Evolutionary conservation across 1,284 basidiomycete species (phyloP).

Genomic region (Pseudozyma flocculosa): DNA sequence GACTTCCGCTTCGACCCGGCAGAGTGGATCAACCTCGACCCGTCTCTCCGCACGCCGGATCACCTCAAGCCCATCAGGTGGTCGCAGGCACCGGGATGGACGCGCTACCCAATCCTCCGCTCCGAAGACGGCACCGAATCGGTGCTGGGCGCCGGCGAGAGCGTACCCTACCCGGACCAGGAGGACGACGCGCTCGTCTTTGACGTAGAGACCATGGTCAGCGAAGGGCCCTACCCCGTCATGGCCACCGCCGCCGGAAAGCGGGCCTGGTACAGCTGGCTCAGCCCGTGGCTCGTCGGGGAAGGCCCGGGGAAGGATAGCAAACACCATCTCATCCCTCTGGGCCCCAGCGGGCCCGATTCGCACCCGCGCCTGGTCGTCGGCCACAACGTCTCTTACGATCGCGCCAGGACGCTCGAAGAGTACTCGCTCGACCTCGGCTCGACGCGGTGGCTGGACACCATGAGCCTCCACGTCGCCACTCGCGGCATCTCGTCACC

Average conservation of each 20-base stretch:
- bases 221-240: constrained; percentile 76
- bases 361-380: constrained; percentile 68
- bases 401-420: constrained; percentile 77
- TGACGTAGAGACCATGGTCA: constrained; percentile 91
- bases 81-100: constrained; percentile 82
- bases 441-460: constrained; percentile 83
- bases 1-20: constrained; percentile 25
- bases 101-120: constrained; percentile 70
- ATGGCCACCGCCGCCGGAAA: constrained; percentile 85
- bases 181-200: constrained; percentile 79
- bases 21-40: constrained; percentile 50
- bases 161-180: constrained; percentile 57
- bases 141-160: constrained; percentile 41
- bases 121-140: constrained; percentile 28
- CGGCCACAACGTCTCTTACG: constrained; percentile 94
- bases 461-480: constrained; percentile 91
- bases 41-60: constrained; percentile 23
- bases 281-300: constrained; percentile 86
- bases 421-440: constrained; percentile 78
- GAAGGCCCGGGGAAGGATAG: constrained; percentile 62
- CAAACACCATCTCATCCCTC: constrained; percentile 73
- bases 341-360: constrained; percentile 60
- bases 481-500: constrained; percentile 92
- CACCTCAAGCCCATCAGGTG: constrained; percentile 66
- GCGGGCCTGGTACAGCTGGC: constrained; percentile 92